Evolutionary conservation across 2,329 filamentous ascomycete genomes (phyloP).

Genomic region (Mollisiaceae sp.): DNA sequence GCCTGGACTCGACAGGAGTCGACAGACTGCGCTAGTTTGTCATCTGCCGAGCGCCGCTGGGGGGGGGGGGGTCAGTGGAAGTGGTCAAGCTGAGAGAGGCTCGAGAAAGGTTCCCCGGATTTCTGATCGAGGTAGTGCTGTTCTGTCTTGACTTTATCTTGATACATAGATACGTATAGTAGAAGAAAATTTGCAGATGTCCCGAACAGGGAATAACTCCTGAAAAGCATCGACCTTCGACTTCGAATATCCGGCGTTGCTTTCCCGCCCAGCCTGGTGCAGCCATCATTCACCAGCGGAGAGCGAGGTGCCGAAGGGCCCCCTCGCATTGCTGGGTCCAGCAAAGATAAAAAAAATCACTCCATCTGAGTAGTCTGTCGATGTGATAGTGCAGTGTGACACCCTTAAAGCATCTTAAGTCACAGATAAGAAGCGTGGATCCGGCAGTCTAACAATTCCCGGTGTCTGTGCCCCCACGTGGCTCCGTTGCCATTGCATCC

Average conservation of each 20-base stretch:
- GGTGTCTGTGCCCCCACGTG: slow-evolving; percentile 5
- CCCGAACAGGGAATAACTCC: too few species aligned
- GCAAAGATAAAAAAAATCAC: background rate
- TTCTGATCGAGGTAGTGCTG: background rate
- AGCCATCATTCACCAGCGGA: background rate
- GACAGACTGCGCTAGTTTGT: slow-evolving; percentile 9
- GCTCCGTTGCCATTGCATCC: background rate
- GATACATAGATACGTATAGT: too few species aligned
- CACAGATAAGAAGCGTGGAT: slow-evolving; percentile 7
- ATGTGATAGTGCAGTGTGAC: slow-evolving; percentile 5
- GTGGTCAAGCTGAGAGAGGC: background rate
- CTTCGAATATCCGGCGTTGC: too few species aligned
- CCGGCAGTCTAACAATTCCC: background rate
- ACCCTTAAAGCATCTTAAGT: background rate
- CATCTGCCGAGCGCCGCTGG: slow-evolving; percentile 11
- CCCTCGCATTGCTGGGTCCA: background rate
- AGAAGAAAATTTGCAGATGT: too few species aligned
- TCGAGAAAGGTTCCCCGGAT: slow-evolving; percentile 10
- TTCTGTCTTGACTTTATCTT: background rate
- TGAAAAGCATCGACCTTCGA: too few species aligned
- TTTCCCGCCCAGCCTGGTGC: too few species aligned
- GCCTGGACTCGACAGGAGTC: background rate
- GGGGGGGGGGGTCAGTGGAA: background rate
- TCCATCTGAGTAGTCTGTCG: background rate
- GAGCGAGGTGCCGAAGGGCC: background rate